Evolutionary conservation across 805 yeast genomes (phyloP), one percentile per base, ranked within the genome.

Genomic region (Kluyveromyces wickerhamii): DNA sequence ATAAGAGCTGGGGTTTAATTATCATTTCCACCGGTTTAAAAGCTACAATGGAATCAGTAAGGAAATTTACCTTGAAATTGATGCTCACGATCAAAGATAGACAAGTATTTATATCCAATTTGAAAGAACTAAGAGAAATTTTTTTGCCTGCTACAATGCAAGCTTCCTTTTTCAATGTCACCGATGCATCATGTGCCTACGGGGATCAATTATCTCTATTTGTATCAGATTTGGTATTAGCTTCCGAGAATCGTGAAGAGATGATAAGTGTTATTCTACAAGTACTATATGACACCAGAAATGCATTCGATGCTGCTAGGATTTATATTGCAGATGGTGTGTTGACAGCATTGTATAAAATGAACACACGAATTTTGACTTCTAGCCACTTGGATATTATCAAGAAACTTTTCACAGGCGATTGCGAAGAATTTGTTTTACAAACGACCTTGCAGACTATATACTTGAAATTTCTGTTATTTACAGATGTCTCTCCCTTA

Each of bases 11-110:
- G 88, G 79, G 83, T 0, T 62, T 82, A 38, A 66, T 80, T 4
- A 59, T 87, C n/a, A 61, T 86, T 7, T 71, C 85, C 4, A 79
- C 85, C 11, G 95, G 94, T 0, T 68, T 84, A 44, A 72, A 66
- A 32, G 85, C 88, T 0, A 68, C 84, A 1, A 75, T 79, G 75
- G 95, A 84, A 39, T 70, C 85, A 5, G 85, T 87, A 2, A 64
- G 88, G 39, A 76, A 73, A 44, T 76, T 74, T 45, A 62, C 83
- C 1, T 54, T 79, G 43, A 64, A 67, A 2, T 49, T 83, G 29
- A 60, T 84, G 28, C 66, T 79, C 25, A 59, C 70, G 7, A 62
- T 84, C 20, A 53, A 65, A 21, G 63, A 74, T 42, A 59, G 77
- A 33, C 44, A 61, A 16, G 45, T 74, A 29, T 65, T 80, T 58